phyloP scores from a whole-genome alignment of 1,284 basidiomycete species.

The Pseudozyma pruni region DNA sequence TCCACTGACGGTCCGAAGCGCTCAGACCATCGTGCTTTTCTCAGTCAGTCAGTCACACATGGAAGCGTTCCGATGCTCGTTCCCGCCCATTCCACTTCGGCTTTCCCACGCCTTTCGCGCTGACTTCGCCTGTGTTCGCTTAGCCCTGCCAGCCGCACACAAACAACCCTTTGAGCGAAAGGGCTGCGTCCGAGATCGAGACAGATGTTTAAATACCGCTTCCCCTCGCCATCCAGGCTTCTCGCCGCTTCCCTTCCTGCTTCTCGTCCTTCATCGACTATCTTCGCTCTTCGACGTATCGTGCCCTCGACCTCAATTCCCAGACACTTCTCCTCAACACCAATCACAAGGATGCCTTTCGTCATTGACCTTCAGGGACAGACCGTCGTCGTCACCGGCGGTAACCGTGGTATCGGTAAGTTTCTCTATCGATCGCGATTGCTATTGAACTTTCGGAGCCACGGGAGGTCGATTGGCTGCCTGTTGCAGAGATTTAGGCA shows the following conservation, averaged over 20 bases:
- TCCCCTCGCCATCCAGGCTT: not conserved
- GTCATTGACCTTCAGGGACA: constrained; percentile 53
- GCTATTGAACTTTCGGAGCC: no score
- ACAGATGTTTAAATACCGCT: no score
- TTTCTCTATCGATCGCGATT: not conserved
- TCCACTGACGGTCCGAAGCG: not conserved
- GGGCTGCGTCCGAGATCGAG: no score
- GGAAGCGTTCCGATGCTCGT: not conserved
- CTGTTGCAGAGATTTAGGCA: no score
- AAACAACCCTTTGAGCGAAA: no score
- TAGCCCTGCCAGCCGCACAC: constrained; percentile 2
- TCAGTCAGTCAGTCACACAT: no score
- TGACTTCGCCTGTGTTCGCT: not conserved
- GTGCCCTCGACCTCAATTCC: no score
- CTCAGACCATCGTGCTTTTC: constrained; percentile 11
- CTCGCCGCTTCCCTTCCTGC: not conserved
- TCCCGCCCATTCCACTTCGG: not conserved
- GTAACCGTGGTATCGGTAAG: constrained; percentile 66
- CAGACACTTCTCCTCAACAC: not conserved
- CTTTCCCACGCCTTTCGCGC: constrained; percentile 1
- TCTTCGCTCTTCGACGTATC: no score
- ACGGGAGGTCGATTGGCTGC: not conserved
- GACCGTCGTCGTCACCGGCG: constrained; percentile 72
- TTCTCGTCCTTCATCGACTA: not conserved
- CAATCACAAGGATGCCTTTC: constrained; percentile 37